Conservation (phyloP, 345 rosid genomes). For the Passiflora organensis region DNA sequence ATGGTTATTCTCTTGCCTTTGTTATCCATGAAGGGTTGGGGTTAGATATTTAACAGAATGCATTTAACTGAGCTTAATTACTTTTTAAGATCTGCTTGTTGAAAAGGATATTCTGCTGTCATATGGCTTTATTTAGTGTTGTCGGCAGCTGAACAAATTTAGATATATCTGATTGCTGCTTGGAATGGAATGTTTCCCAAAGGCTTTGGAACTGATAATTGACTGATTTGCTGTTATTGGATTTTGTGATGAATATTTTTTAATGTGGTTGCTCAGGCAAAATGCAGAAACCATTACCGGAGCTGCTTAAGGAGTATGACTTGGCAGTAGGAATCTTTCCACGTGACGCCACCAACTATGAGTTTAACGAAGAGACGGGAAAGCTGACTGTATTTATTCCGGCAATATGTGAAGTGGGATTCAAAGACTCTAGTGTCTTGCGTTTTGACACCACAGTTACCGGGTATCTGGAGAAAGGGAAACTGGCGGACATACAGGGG, state of each 20-base stretch:
- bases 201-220: no score
- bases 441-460: slow-evolving; percentile 64
- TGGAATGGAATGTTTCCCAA: no score
- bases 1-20: no score
- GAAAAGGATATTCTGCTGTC: no score
- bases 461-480: slow-evolving; percentile 76
- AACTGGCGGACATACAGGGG: slow-evolving; percentile 77
- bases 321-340: slow-evolving; percentile 90
- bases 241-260: neutral
- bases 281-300: slow-evolving; percentile 91
- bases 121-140: no score
- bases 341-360: slow-evolving; percentile 87
- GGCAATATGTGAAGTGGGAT: slow-evolving; percentile 76
- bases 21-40: no score
- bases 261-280: slow-evolving; percentile 47
- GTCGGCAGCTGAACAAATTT: no score
- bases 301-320: slow-evolving; percentile 74
- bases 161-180: no score
- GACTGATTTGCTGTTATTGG: neutral
- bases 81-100: no score
- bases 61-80: no score
- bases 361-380: slow-evolving; percentile 77
- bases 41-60: no score
- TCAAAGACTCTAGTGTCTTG: slow-evolving; percentile 74
- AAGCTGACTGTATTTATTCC: slow-evolving; percentile 79